Conservation (phyloP, 2,329 filamentous ascomycete genomes). For the Cryphonectria nitschkei region DNA sequence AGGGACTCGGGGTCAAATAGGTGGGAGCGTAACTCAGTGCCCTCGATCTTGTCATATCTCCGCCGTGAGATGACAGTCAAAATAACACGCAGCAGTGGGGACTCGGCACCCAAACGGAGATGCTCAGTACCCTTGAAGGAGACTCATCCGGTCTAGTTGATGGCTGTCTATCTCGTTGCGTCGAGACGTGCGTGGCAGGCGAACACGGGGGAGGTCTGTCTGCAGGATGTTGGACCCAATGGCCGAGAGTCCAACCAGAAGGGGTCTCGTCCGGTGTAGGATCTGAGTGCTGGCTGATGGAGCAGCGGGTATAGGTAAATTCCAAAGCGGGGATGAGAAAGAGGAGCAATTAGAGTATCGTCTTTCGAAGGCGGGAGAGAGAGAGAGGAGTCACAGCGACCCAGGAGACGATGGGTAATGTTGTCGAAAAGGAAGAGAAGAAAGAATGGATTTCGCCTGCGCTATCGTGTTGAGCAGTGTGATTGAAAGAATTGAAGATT, state of each 20-base stretch:
- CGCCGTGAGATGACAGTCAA: slow-evolving; percentile 19
- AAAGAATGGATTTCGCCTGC: not conserved
- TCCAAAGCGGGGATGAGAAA: slow-evolving; percentile 14
- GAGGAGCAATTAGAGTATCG: not conserved
- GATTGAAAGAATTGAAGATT: not conserved
- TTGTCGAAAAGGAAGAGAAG: not conserved
- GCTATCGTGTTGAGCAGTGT: not conserved
- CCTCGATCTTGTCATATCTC: slow-evolving; percentile 52
- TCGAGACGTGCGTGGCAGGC: slow-evolving; percentile 5
- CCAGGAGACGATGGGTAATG: not conserved
- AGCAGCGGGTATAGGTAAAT: slow-evolving; percentile 20
- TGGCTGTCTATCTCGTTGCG: not conserved
- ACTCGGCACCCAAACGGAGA: slow-evolving; percentile 31
- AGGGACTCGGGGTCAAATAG: slow-evolving; percentile 46
- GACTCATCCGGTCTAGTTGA: slow-evolving; percentile 13
- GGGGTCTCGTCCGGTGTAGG: not conserved
- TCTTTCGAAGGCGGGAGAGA: not conserved
- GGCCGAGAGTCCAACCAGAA: slow-evolving; percentile 21
- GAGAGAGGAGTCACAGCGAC: not conserved
- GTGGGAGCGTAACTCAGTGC: slow-evolving; percentile 49
- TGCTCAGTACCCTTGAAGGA: slow-evolving; percentile 17
- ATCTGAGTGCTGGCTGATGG: slow-evolving; percentile 11
- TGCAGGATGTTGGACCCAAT: slow-evolving; percentile 2
- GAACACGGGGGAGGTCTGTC: not conserved
- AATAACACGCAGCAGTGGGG: slow-evolving; percentile 30